Evolutionary conservation across 345 rosid genomes (phyloP).

Genomic region (Anastatica hierochuntica): DNA sequence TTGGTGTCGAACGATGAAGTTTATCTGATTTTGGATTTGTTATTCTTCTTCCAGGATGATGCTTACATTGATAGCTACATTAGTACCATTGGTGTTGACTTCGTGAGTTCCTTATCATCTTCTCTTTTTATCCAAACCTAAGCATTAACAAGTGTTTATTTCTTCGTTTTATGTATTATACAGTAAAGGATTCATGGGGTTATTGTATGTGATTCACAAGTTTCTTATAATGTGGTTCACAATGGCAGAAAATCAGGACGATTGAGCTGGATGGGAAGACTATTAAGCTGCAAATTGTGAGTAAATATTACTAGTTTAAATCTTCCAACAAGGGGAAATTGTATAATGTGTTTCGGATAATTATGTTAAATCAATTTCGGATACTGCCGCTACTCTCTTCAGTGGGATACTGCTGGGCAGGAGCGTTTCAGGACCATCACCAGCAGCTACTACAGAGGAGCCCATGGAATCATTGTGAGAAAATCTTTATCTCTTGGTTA

Average conservation of each 20-base stretch:
- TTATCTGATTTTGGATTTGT: too few species aligned
- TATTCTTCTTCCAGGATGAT: slow-evolving; percentile 50
- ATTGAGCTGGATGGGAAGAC: slow-evolving; percentile 79
- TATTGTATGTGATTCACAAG: slow-evolving; percentile 2
- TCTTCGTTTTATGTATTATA: too few species aligned
- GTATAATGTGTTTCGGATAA: neutral
- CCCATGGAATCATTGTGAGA: slow-evolving; percentile 83
- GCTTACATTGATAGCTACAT: slow-evolving; percentile 79
- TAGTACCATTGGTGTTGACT: slow-evolving; percentile 85
- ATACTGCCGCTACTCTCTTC: slow-evolving; percentile 11
- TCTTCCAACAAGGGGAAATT: neutral
- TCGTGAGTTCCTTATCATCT: slow-evolving; percentile 48
- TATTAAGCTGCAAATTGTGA: slow-evolving; percentile 30
- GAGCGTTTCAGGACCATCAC: slow-evolving; percentile 90
- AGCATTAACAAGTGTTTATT: too few species aligned
- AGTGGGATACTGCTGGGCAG: slow-evolving; percentile 96
- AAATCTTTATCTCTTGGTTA: neutral
- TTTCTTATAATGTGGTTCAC: neutral
- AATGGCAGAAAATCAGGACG: slow-evolving; percentile 62
- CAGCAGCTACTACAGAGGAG: slow-evolving; percentile 91
- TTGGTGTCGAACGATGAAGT: too few species aligned
- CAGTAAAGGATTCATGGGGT: too few species aligned
- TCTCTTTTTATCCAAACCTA: too few species aligned
- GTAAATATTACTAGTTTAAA: too few species aligned
- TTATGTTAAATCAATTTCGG: neutral